A percentile compares a stretch with the other conserved stretches of the same genome.
Conservation (phyloP, 768 basidiomycete species). For the Psilocybe tampanensis region DNA sequence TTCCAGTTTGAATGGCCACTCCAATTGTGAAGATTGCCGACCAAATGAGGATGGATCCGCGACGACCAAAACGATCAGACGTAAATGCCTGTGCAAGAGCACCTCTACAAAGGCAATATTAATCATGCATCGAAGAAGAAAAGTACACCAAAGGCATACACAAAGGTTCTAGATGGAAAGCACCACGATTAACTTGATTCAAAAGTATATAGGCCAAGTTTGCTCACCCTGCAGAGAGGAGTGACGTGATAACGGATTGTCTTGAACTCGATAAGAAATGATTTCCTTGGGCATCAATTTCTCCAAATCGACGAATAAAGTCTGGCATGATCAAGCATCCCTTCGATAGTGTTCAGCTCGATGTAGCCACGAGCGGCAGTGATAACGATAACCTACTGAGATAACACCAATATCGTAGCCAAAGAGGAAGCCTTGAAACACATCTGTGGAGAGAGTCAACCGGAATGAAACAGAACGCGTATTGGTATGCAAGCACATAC, state of each 20-base stretch:
- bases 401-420: constrained; percentile 82
- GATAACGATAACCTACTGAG: constrained; percentile 44
- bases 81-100: constrained; percentile 75
- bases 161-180: constrained; percentile 47
- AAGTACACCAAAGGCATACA: constrained; percentile 34
- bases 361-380: neutral
- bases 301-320: constrained; percentile 71
- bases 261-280: constrained; percentile 59
- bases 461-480: neutral
- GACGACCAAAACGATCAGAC: constrained; percentile 70
- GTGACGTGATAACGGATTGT: constrained; percentile 78
- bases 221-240: constrained; percentile 71
- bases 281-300: constrained; percentile 46
- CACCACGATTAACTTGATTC: neutral
- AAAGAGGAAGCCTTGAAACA: constrained; percentile 57
- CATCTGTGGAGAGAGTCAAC: neutral
- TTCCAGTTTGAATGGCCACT: constrained; percentile 70
- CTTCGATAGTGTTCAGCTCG: constrained; percentile 27
- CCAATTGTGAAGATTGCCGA: constrained; percentile 72
- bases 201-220: neutral
- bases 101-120: constrained; percentile 39
- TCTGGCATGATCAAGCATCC: constrained; percentile 83
- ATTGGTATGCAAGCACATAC: neutral
- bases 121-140: constrained; percentile 3
- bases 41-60: constrained; percentile 78